Conservation (phyloP, 2,329 filamentous ascomycete genomes). For the Pseudogymnoascus sp. region DNA sequence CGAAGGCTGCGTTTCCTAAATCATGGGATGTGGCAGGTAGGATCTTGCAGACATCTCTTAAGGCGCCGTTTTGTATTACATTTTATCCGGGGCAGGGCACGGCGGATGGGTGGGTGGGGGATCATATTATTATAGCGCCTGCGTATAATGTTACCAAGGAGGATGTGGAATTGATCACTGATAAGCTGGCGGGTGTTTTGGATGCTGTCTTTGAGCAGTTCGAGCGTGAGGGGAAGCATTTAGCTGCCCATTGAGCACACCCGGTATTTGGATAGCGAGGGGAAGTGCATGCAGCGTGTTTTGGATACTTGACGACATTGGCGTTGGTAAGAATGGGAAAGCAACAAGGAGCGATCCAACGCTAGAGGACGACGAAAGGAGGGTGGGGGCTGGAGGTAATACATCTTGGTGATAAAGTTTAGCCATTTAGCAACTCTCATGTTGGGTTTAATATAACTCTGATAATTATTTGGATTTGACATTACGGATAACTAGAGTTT, state of each 20-base stretch:
- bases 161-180: constrained; percentile 47
- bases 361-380: too few relatives aligned
- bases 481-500: not conserved
- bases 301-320: not conserved
- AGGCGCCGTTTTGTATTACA: constrained; percentile 40
- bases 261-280: not conserved
- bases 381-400: not conserved
- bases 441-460: not conserved
- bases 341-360: not conserved
- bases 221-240: not conserved
- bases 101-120: constrained; percentile 46
- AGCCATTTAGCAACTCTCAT: not conserved
- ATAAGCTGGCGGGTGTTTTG: constrained; percentile 38
- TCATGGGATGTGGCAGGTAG: constrained; percentile 36
- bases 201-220: constrained; percentile 29
- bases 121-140: constrained; percentile 55
- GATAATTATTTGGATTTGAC: not conserved
- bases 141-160: constrained; percentile 48
- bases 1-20: constrained; percentile 40
- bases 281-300: not conserved
- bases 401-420: not conserved
- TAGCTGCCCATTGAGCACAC: not conserved
- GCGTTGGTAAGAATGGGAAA: not conserved
- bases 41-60: constrained; percentile 39
- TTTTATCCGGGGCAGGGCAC: constrained; percentile 53